These are phyloP conservation scores for Trebouxia gelatinosa DNA, from an alignment of 163 green algal genomes.

Conservation along the genomic window DNA sequence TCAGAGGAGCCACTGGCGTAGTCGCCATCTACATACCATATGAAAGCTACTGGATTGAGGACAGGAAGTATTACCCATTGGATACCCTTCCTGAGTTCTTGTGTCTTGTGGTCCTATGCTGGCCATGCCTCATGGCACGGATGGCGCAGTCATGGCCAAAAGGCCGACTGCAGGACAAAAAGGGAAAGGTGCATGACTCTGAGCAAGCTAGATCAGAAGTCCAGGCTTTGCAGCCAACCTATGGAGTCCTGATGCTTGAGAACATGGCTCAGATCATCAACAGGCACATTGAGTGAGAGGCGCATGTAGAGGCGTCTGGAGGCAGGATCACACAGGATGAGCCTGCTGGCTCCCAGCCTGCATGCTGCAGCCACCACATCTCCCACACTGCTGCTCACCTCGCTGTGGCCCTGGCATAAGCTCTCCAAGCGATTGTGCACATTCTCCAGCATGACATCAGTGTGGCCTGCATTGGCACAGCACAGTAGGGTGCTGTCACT, in stretches of 20 bases:
- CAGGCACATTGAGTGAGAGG: no score
- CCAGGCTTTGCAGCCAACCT: no score
- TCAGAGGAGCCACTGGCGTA: not conserved
- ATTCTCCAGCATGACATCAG: slow-evolving; percentile 33
- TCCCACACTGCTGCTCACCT: slow-evolving; percentile 7
- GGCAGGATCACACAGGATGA: no score
- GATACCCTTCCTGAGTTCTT: slow-evolving; percentile 8
- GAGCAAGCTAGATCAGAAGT: no score
- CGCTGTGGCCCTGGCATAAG: slow-evolving; percentile 31
- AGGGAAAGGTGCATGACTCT: no score
- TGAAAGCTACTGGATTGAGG: not conserved
- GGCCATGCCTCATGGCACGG: not conserved
- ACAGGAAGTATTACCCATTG: not conserved
- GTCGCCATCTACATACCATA: slow-evolving; percentile 14
- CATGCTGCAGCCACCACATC: not conserved
- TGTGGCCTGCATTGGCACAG: not conserved
- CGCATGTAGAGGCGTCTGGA: no score
- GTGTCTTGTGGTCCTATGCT: not conserved
- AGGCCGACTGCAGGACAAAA: no score
- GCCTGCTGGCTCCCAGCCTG: not conserved
- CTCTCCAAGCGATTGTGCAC: slow-evolving; percentile 37
- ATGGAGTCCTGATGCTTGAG: no score
- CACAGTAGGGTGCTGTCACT: no score
- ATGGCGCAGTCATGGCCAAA: slow-evolving; percentile 1
- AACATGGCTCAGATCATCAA: no score